phyloP scores from a whole-genome alignment of 768 basidiomycete genomes.

The Lentinula lateritia region DNA sequence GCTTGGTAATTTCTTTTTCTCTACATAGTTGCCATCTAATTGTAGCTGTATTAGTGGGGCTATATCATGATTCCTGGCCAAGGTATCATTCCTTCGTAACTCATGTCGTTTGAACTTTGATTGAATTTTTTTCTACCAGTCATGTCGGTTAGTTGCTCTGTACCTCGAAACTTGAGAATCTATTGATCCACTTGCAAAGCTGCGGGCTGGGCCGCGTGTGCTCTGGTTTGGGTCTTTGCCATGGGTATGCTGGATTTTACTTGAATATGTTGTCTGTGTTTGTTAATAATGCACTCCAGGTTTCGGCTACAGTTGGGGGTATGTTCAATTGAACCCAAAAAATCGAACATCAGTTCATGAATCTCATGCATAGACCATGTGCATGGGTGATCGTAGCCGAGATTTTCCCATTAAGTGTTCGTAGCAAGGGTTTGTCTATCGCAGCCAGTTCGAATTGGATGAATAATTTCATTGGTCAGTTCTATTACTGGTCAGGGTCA shows the following conservation, averaged over 20 bases:
- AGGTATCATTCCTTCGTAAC: conserved; percentile 20
- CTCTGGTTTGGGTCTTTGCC: conserved; percentile 70
- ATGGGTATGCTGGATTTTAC: conserved; percentile 36
- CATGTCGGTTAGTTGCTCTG: conserved; percentile 24
- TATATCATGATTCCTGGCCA: conserved; percentile 52
- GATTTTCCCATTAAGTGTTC: conserved; percentile 67
- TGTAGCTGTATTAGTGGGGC: conserved; percentile 58
- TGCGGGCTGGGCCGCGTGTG: conserved; percentile 72
- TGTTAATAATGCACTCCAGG: conserved; percentile 19
- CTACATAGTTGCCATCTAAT: conserved; percentile 66
- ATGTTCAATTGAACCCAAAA: conserved; percentile 1
- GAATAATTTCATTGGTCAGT: conserved; percentile 70
- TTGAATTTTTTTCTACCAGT: conserved; percentile 9
- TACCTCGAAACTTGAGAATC: neutral
- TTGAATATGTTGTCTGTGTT: neutral
- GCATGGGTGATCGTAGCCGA: conserved; percentile 76
- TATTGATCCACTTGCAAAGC: conserved; percentile 21
- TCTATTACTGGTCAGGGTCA: neutral
- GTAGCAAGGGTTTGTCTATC: conserved; percentile 73
- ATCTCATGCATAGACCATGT: conserved; percentile 33
- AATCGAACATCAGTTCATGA: neutral
- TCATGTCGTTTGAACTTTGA: neutral
- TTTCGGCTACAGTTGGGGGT: conserved; percentile 76
- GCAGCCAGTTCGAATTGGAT: conserved; percentile 72
- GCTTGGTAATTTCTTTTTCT: neutral